phyloP scores from a whole-genome alignment of 768 basidiomycete species.

The Phylloporus sp. region DNA sequence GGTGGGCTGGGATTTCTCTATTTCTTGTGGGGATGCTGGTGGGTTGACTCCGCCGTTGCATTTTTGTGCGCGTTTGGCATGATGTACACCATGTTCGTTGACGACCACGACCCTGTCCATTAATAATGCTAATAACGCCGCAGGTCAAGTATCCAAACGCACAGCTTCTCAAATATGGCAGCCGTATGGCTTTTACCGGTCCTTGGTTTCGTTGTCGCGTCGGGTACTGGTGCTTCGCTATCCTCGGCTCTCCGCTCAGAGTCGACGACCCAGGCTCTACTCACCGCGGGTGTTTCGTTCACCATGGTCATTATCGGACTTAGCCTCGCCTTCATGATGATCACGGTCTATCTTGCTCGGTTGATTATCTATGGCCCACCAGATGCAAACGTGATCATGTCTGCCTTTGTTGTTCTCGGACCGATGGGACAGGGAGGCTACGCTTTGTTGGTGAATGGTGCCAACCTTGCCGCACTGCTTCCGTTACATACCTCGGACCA shows the following conservation, averaged over 20 bases:
- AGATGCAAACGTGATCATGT: conserved; percentile 37
- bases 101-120: not conserved
- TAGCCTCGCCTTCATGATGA: conserved; percentile 46
- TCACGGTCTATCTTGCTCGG: conserved; percentile 44
- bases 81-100: conserved; percentile 43
- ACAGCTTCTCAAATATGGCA: conserved; percentile 38
- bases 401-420: conserved; percentile 48
- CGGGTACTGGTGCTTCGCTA: conserved; percentile 47
- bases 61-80: conserved; percentile 45
- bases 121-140: conserved; percentile 4
- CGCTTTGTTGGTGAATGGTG: conserved; percentile 40
- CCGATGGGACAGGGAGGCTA: conserved; percentile 53
- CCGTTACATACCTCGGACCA: conserved; percentile 28
- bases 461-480: conserved; percentile 34
- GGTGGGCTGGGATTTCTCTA: conserved; percentile 38
- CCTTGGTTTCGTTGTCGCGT: conserved; percentile 51
- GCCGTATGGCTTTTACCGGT: conserved; percentile 50
- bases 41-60: conserved; percentile 42
- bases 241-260: conserved; percentile 35
- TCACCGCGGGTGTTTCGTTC: conserved; percentile 43
- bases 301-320: conserved; percentile 45
- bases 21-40: conserved; percentile 49
- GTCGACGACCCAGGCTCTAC: conserved; percentile 36
- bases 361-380: conserved; percentile 41
- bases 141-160: conserved; percentile 44